Conservation (phyloP, 495 filamentous ascomycete species). For the Penicillium tannophilum region DNA sequence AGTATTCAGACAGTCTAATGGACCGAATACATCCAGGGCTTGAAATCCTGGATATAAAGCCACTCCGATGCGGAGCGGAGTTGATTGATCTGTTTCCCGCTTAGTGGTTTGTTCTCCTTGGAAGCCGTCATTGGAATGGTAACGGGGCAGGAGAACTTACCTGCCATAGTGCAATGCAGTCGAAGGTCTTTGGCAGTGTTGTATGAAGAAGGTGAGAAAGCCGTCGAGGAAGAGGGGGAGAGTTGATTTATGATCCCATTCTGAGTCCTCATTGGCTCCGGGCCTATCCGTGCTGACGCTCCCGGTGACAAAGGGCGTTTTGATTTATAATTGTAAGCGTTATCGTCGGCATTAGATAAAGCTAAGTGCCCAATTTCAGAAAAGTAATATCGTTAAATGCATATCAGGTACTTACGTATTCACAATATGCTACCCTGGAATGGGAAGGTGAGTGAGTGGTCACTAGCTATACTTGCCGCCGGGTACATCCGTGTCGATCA, state of each 20-base stretch:
- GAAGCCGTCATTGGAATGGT: not conserved
- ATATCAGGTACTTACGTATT: no score
- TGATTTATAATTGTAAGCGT: no score
- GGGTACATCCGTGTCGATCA: not conserved
- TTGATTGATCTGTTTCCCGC: not conserved
- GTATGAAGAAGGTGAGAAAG: not conserved
- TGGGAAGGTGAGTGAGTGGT: no score
- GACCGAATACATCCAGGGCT: conserved; percentile 57
- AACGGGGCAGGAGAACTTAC: not conserved
- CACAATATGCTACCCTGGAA: no score
- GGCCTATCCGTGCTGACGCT: no score
- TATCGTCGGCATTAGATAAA: no score
- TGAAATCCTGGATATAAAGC: conserved; percentile 39
- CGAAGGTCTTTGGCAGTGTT: not conserved
- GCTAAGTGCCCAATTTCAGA: no score
- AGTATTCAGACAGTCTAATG: conserved; percentile 62
- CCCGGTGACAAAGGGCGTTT: no score
- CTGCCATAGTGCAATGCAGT: not conserved
- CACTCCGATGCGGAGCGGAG: conserved; percentile 27
- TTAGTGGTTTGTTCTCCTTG: not conserved
- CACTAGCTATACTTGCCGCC: no score
- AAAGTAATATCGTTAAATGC: no score
- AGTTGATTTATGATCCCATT: not conserved
- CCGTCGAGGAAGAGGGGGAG: not conserved
- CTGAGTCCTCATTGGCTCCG: not conserved